Percentiles rank a stretch among this genome's conserved stretches.
These are phyloP conservation scores for Cercospora nicotianae DNA, from an alignment of 2,329 filamentous ascomycete genomes.

Conservation along the genomic window DNA sequence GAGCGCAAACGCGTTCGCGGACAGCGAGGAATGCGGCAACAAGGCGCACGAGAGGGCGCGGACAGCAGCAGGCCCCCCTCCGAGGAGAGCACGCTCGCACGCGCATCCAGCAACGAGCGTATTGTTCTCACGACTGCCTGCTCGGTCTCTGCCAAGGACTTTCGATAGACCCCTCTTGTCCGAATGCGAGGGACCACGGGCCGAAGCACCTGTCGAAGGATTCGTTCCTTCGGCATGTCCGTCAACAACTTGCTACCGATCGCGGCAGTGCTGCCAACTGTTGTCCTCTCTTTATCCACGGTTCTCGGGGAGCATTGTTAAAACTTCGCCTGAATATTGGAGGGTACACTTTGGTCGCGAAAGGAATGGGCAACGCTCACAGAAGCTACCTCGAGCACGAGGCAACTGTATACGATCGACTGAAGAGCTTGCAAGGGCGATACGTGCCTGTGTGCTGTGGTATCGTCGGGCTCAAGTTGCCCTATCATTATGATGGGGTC, in stretches of 20 bases:
- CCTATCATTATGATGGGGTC: conserved; percentile 2
- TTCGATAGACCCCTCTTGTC: neutral
- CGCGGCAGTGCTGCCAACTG: neutral
- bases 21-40: neutral
- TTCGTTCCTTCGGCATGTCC: neutral
- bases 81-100: neutral
- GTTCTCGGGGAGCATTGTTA: neutral
- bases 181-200: neutral
- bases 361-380: conserved; percentile 3
- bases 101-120: neutral
- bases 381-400: conserved; percentile 7
- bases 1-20: neutral
- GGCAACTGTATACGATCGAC: conserved; percentile 5
- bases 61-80: neutral
- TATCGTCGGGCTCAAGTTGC: neutral
- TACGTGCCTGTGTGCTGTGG: conserved; percentile 10
- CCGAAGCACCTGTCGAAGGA: neutral
- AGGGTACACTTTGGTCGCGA: conserved; percentile 6
- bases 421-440: conserved; percentile 6
- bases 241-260: neutral
- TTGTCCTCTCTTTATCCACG: neutral
- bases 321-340: neutral
- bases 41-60: neutral
- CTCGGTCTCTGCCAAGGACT: neutral
- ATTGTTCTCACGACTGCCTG: neutral